Evolutionary conservation across 345 rosid genomes (phyloP).

Genomic region (Excoecaria agallocha): DNA sequence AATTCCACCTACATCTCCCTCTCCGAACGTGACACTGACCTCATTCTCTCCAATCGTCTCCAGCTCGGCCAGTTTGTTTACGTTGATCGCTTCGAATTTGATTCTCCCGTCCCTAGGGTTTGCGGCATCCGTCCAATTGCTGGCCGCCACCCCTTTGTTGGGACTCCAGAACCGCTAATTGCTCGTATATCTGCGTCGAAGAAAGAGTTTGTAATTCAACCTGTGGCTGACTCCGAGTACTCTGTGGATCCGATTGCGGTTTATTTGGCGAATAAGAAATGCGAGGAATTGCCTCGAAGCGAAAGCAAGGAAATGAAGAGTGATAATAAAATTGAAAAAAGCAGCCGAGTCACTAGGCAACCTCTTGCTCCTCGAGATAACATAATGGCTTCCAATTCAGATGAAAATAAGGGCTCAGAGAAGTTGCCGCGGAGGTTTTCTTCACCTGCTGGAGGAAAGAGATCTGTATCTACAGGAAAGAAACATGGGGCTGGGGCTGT

Average conservation of each 20-base stretch:
- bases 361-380: slow-evolving; percentile 58
- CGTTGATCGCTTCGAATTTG: slow-evolving; percentile 75
- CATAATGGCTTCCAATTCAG: slow-evolving; percentile 12
- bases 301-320: slow-evolving; percentile 15
- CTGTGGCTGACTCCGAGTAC: slow-evolving; percentile 70
- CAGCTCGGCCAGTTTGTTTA: slow-evolving; percentile 97
- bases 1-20: slow-evolving; percentile 95
- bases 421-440: slow-evolving; percentile 55
- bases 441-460: slow-evolving; percentile 69
- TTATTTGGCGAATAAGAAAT: slow-evolving; percentile 55
- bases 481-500: slow-evolving; percentile 31
- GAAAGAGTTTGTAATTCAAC: slow-evolving; percentile 81
- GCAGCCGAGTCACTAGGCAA: slow-evolving; percentile 31
- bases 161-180: slow-evolving; percentile 76
- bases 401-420: slow-evolving; percentile 30
- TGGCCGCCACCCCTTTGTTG: slow-evolving; percentile 85
- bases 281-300: slow-evolving; percentile 8
- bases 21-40: slow-evolving; percentile 85
- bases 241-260: slow-evolving; percentile 72
- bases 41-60: slow-evolving; percentile 85
- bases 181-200: slow-evolving; percentile 71
- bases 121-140: slow-evolving; percentile 80
- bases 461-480: slow-evolving; percentile 54
- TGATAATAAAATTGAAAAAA: slow-evolving; percentile 29
- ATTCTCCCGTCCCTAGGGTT: slow-evolving; percentile 79